Evolutionary conservation across 768 basidiomycete genomes (phyloP), one percentile per base, ranked within the genome.

Genomic region (Rhodotorula graminis): DNA sequence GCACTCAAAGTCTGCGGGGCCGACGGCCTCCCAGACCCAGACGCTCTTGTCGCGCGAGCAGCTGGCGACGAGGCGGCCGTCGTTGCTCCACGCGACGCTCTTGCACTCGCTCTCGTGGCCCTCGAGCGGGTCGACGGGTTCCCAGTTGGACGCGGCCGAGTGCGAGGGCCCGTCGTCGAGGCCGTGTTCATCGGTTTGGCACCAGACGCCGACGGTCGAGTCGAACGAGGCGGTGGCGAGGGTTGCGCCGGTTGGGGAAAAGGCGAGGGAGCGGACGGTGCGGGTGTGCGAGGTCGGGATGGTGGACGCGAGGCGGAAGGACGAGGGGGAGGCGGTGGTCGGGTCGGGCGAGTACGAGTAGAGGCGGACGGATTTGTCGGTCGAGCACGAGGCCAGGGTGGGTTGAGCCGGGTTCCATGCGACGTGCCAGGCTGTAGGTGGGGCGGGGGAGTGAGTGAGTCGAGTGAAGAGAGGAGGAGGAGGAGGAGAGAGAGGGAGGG

Each of bases 31-130:
- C 95, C 96, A 99, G 49, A 99, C 86, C 96, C 96, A 98, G 0
- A 98, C 93, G 11, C 92, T 92, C 83, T 98, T 99, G 82, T 98
- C 96, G 70, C 96, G 84, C 76, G 91, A 90, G 79, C 94, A 97
- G 72, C 90, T 93, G 16, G 95, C 96, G n/a, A 99, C 84, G 37
- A 96, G 81, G 5, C 85, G 88, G 1, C 86, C 89, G n/a, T 88
- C 86, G 49, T 83, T 83, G 19, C 90, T 92, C 81, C 89, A 97
- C 8, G 87, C 90, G 0, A 94, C 90, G 67, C 88, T 85, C 83
- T 98, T 98, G 83, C 94, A 97, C 80, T 99, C 95, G 65, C 80
- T 93, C 80, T 97, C 95, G 79, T 97, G 96, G 0, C 96, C 95
- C 80, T 97, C 93, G 31, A 97, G 81, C 52, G 89, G 86, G 61